A percentile compares a stretch with the other conserved stretches of the same genome.
phyloP scores from a whole-genome alignment of 2,329 filamentous ascomycete species.

The Alternaria gaisen region DNA sequence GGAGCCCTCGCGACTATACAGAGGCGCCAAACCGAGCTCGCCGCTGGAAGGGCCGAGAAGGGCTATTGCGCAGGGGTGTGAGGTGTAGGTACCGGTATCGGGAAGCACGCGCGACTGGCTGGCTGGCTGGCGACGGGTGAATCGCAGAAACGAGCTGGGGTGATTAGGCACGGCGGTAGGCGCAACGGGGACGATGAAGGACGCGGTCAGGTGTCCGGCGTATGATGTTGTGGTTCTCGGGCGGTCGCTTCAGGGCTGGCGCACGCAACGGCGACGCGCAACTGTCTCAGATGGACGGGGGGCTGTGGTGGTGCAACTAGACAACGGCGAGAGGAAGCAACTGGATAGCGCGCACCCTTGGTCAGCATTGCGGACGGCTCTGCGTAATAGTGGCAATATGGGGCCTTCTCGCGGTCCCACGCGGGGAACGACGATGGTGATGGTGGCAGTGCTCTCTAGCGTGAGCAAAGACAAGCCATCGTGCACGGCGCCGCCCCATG shows the following conservation, averaged over 20 bases:
- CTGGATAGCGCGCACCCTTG: conserved; percentile 33
- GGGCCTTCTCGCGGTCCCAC: conserved; percentile 27
- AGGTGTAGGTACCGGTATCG: neutral
- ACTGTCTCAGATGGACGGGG: conserved; percentile 42
- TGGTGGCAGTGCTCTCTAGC: conserved; percentile 35
- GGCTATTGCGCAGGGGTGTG: neutral
- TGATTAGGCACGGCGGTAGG: neutral
- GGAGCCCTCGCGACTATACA: conserved; percentile 10
- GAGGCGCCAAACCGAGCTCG: conserved; percentile 1
- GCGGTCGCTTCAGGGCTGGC: conserved; percentile 26
- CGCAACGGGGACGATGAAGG: neutral
- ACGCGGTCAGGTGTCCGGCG: conserved; percentile 15
- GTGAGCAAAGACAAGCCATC: conserved; percentile 22
- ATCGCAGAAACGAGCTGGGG: conserved; percentile 1
- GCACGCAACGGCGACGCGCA: conserved; percentile 33
- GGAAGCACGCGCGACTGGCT: conserved; percentile 5
- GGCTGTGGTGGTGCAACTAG: conserved; percentile 27
- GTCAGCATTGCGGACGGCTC: conserved; percentile 45
- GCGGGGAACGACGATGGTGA: conserved; percentile 34
- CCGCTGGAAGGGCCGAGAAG: neutral
- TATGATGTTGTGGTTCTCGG: conserved; percentile 21
- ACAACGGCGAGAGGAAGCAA: conserved; percentile 19
- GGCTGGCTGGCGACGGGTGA: neutral
- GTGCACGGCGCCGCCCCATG: conserved; percentile 19
- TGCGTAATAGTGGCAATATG: conserved; percentile 31